Percentiles rank a stretch among this genome's conserved stretches.
Conservation (phyloP, 305 asterid genomes). For the Ruellia speciosa region DNA sequence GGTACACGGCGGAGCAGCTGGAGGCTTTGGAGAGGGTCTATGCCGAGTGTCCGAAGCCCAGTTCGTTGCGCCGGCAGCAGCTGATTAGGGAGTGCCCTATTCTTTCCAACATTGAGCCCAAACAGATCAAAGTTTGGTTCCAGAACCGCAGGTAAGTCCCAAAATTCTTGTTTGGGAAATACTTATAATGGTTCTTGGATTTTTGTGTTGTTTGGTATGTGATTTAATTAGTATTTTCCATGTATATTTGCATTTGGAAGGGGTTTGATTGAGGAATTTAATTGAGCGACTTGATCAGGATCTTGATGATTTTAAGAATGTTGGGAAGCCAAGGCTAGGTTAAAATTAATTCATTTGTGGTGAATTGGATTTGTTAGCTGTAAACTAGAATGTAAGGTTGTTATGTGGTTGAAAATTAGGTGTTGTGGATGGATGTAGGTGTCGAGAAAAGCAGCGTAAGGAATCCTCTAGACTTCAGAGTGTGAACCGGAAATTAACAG, state of each 20-base stretch:
- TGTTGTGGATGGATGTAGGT: constrained; percentile 38
- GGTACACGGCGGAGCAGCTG: constrained; percentile 90
- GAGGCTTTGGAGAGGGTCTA: constrained; percentile 94
- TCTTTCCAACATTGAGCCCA: constrained; percentile 79
- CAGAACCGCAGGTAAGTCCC: constrained; percentile 71
- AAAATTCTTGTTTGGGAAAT: neutral
- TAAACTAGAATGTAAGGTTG: neutral
- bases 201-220: neutral
- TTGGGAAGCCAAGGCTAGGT: neutral
- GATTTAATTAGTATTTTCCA: neutral
- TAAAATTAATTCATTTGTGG: neutral
- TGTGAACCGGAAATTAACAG: constrained; percentile 72
- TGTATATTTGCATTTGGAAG: neutral
- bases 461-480: constrained; percentile 77
- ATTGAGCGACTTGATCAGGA: neutral
- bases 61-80: constrained; percentile 81
- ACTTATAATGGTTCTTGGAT: constrained; percentile 1
- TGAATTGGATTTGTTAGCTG: neutral
- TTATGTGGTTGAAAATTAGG: constrained; percentile 7
- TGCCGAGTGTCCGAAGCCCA: constrained; percentile 88
- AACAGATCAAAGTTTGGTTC: constrained; percentile 95
- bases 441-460: constrained; percentile 92
- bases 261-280: neutral
- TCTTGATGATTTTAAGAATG: constrained; percentile 7
- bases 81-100: constrained; percentile 85